Conservation (phyloP, 192 early-diverging fungal genomes). For the Diversispora epigaea region DNA sequence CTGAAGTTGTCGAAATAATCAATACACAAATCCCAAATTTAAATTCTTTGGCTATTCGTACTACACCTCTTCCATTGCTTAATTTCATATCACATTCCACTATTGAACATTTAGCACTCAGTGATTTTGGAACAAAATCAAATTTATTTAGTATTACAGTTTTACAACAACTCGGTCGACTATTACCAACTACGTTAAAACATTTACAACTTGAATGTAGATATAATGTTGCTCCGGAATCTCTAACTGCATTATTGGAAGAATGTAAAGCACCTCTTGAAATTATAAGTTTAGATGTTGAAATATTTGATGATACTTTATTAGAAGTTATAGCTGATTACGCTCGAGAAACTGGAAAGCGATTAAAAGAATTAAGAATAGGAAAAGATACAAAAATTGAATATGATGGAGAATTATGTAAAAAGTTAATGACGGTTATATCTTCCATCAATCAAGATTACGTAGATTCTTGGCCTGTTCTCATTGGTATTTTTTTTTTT, state of each 20-base stretch:
- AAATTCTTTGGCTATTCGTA: slow-evolving; percentile 2
- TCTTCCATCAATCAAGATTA: slow-evolving; percentile 18
- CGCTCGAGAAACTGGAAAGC: background rate
- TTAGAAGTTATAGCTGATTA: slow-evolving; percentile 18
- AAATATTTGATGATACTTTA: slow-evolving; percentile 22
- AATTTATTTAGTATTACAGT: background rate
- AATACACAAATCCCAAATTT: slow-evolving; percentile 18
- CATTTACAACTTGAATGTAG: slow-evolving; percentile 21
- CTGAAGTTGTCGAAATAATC: background rate
- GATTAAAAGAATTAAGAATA: slow-evolving; percentile 14
- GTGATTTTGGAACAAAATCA: background rate
- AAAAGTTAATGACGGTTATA: background rate
- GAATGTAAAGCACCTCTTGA: background rate
- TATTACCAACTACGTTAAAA: background rate
- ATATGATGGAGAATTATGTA: slow-evolving; percentile 14
- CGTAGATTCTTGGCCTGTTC: slow-evolving; percentile 3
- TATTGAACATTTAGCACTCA: slow-evolving; percentile 4
- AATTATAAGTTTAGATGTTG: slow-evolving; percentile 17
- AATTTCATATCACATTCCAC: background rate
- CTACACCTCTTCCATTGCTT: background rate
- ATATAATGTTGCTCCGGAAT: slow-evolving; percentile 16
- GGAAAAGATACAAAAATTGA: slow-evolving; percentile 8
- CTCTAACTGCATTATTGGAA: slow-evolving; percentile 7
- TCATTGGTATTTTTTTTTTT: background rate
- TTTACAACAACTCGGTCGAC: background rate